Evolutionary conservation across 495 filamentous ascomycete species (phyloP).

Genomic region (Penicillium malachiteum): DNA sequence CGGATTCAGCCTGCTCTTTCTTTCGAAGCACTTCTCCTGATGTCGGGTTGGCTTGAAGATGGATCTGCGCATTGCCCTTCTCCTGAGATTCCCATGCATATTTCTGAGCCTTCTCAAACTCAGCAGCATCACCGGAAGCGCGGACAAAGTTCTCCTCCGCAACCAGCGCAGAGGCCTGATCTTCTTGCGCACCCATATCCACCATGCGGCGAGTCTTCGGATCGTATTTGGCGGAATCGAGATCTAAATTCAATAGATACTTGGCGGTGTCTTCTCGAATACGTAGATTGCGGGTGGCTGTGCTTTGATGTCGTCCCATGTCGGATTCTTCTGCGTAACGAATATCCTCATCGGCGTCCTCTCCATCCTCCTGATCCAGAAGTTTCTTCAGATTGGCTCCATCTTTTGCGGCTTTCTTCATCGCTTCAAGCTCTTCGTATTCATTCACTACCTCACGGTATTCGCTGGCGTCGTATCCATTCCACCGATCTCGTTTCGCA

Average conservation of each 20-base stretch:
- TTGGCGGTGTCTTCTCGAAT: slow-evolving; percentile 98
- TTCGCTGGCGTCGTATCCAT: slow-evolving; percentile 88
- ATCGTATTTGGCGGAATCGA: slow-evolving; percentile 97
- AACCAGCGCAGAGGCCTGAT: slow-evolving; percentile 82
- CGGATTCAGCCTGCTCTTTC: slow-evolving; percentile 69
- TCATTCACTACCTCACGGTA: slow-evolving; percentile 84
- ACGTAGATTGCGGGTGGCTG: slow-evolving; percentile 84
- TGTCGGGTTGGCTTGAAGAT: slow-evolving; percentile 95
- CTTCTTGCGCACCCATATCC: slow-evolving; percentile 76
- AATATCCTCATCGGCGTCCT: slow-evolving; percentile 60
- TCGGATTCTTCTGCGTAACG: slow-evolving; percentile 97
- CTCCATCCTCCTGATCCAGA: slow-evolving; percentile 52
- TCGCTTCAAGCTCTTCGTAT: slow-evolving; percentile 79
- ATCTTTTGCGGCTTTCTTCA: slow-evolving; percentile 61
- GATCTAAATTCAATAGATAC: slow-evolving; percentile 89
- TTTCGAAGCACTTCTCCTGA: slow-evolving; percentile 81
- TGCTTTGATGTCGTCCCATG: slow-evolving; percentile 88
- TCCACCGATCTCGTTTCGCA: slow-evolving; percentile 98
- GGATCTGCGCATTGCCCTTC: slow-evolving; percentile 67
- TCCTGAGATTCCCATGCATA: slow-evolving; percentile 98
- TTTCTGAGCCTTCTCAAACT: slow-evolving; percentile 84
- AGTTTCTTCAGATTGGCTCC: slow-evolving; percentile 43
- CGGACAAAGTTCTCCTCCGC: slow-evolving; percentile 94
- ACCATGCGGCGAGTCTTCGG: slow-evolving; percentile 96
- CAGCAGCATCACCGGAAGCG: slow-evolving; percentile 87